Base-by-base conservation (phyloP, 352 stramenopile genomes). In the Saprolegnia diclina region DNA sequence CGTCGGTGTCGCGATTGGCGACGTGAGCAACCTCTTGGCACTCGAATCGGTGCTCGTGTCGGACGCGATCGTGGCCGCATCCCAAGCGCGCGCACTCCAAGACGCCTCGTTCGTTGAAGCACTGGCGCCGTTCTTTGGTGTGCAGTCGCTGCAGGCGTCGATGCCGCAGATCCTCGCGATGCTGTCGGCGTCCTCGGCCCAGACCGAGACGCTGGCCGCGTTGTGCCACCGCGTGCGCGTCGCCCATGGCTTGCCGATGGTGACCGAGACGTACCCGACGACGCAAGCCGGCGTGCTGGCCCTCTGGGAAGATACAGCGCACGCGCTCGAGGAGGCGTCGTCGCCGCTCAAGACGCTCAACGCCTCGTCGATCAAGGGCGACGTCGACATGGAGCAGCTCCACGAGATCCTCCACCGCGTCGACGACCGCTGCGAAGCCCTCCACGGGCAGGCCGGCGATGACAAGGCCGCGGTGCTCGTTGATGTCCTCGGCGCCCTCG, bases 341-440 rank as follows among this genome's bases (percentile, higher is more conserved):
- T 42, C 35, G 24, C 24, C 24, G 13, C 24, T 40, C 13, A n/a
- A 26, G 24, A 14, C 11, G 13, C 35, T 59, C 24, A 37, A 54
- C 29, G 26, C 16, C 45, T 26, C 14, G 16, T 22, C 40, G 14
- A 61, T 21, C 42, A 4, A 18, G 7, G 62, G 46, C 38, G 63
- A 69, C 53, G 45, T 24, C 4, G 42, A 61, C 26, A 21, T 69
- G 29, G 21, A 37, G 11, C 19, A 59, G 11, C 26, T 69, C 18
- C 63, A 52, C n/a, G 37, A 45, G 29, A 69, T 61, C 50, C 26
- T 69, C 1, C 10, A 18, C n/a, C 45, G 50, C 21, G 32, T 46
- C 40, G 26, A 37, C 45, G 26, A 45, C 40, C n/a, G 24, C 22
- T 26, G 38, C 35, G n/a, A 65, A 22, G 19, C 6, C 1, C 44